These are phyloP conservation scores for Cystobasidium slooffiae DNA, from an alignment of 1,284 basidiomycete genomes.

Conservation along the genomic window DNA sequence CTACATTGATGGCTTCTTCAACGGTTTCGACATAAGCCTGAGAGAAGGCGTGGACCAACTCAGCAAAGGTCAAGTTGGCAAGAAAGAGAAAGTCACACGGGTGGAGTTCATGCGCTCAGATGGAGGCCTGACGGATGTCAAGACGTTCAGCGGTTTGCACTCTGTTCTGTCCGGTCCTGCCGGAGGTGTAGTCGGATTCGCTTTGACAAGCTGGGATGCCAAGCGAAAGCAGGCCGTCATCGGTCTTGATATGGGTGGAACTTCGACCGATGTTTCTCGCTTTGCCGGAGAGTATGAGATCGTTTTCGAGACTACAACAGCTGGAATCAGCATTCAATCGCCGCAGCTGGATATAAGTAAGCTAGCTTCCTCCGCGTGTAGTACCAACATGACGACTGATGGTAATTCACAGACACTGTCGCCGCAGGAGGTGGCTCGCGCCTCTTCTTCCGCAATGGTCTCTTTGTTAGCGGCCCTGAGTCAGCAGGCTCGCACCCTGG, in stretches of 20 bases:
- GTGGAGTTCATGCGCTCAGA: slow-evolving; percentile 81
- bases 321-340: slow-evolving; percentile 83
- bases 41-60: slow-evolving; percentile 49
- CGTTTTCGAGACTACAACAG: slow-evolving; percentile 88
- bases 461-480: slow-evolving; percentile 51
- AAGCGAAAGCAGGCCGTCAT: slow-evolving; percentile 70
- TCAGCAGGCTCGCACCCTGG: slow-evolving; percentile 74
- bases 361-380: background rate
- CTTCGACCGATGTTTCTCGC: slow-evolving; percentile 85
- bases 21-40: slow-evolving; percentile 55
- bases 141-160: slow-evolving; percentile 84
- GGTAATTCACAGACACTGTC: slow-evolving; percentile 62
- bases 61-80: slow-evolving; percentile 52
- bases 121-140: slow-evolving; percentile 82
- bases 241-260: slow-evolving; percentile 63
- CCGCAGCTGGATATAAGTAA: slow-evolving; percentile 64
- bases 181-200: slow-evolving; percentile 85
- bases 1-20: slow-evolving; percentile 57
- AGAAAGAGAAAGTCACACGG: slow-evolving; percentile 56
- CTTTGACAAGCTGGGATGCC: slow-evolving; percentile 79
- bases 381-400: background rate
- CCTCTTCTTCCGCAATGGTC: slow-evolving; percentile 75
- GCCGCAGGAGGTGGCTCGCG: slow-evolving; percentile 86
- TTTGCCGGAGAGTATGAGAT: slow-evolving; percentile 83
- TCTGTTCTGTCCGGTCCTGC: slow-evolving; percentile 86